Evolutionary conservation across 225 moss, liverwort and hornwort genomes (phyloP).

Genomic region (Anthoceros angustus): DNA sequence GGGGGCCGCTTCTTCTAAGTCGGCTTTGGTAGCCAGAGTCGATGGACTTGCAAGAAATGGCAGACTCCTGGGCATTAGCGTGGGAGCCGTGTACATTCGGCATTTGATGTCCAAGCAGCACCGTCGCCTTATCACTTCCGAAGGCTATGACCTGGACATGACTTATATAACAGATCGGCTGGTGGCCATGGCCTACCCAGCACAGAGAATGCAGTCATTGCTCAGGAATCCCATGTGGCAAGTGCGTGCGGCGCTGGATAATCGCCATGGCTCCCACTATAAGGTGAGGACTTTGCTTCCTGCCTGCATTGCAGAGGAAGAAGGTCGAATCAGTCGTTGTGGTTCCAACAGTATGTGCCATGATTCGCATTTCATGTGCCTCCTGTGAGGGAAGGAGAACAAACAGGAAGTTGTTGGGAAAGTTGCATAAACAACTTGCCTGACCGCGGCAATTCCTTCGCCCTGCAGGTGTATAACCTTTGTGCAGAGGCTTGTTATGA

Average conservation of each 20-base stretch:
- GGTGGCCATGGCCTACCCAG: slow-evolving; percentile 47
- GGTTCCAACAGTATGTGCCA: background rate
- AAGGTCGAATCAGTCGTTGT: background rate
- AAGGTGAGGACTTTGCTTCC: slow-evolving; percentile 18
- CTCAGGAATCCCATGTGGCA: slow-evolving; percentile 53
- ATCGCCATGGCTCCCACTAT: slow-evolving; percentile 26
- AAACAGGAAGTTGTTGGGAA: background rate
- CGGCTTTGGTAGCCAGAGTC: slow-evolving; percentile 4
- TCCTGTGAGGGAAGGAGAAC: background rate
- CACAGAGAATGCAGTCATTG: slow-evolving; percentile 44
- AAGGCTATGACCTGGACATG: slow-evolving; percentile 46
- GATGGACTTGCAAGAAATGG: slow-evolving; percentile 3
- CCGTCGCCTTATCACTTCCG: slow-evolving; percentile 25
- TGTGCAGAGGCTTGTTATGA: slow-evolving; percentile 38
- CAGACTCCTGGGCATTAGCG: slow-evolving; percentile 1
- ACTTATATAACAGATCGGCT: slow-evolving; percentile 41
- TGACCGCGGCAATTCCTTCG: background rate
- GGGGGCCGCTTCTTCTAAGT: slow-evolving; percentile 1
- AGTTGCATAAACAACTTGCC: background rate
- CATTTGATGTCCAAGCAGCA: slow-evolving; percentile 37
- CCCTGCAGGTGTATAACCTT: slow-evolving; percentile 38
- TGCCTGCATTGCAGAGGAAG: background rate
- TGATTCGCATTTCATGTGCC: background rate
- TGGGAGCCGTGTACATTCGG: slow-evolving; percentile 18
- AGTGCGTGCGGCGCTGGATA: slow-evolving; percentile 30